Conservation (phyloP, 1,139 yeast species). For the Taiozyma onychis region DNA sequence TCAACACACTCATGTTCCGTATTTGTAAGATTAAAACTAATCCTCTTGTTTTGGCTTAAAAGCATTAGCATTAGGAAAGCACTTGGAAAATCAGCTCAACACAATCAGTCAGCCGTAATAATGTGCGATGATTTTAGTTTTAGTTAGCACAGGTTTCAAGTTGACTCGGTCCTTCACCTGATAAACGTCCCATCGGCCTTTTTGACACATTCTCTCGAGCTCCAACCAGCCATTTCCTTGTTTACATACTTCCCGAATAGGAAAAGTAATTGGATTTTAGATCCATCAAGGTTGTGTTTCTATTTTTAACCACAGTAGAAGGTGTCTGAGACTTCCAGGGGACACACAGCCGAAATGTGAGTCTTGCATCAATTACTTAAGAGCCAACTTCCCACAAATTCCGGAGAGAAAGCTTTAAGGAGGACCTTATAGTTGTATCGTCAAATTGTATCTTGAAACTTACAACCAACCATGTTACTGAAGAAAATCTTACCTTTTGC, state of each 20-base stretch:
- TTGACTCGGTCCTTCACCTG: too few relatives aligned
- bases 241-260: background rate
- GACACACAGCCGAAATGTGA: background rate
- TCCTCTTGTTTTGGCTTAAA: too few relatives aligned
- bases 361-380: background rate
- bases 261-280: background rate
- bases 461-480: background rate
- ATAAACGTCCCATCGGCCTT: too few relatives aligned
- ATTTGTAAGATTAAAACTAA: too few relatives aligned
- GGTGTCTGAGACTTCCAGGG: background rate
- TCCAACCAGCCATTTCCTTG: background rate
- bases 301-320: background rate
- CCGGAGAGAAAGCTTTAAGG: background rate
- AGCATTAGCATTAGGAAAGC: too few relatives aligned
- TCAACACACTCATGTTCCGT: too few relatives aligned
- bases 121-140: too few relatives aligned
- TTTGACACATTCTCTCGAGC: background rate
- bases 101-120: too few relatives aligned
- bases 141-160: too few relatives aligned
- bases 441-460: too few relatives aligned
- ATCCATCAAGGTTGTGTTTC: background rate
- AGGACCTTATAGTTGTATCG: background rate
- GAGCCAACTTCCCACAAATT: background rate
- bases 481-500: background rate
- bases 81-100: too few relatives aligned